Evolutionary conservation across 768 basidiomycete genomes (phyloP), one percentile per base, ranked within the genome.

Genomic region (Pisolithus orientalis): DNA sequence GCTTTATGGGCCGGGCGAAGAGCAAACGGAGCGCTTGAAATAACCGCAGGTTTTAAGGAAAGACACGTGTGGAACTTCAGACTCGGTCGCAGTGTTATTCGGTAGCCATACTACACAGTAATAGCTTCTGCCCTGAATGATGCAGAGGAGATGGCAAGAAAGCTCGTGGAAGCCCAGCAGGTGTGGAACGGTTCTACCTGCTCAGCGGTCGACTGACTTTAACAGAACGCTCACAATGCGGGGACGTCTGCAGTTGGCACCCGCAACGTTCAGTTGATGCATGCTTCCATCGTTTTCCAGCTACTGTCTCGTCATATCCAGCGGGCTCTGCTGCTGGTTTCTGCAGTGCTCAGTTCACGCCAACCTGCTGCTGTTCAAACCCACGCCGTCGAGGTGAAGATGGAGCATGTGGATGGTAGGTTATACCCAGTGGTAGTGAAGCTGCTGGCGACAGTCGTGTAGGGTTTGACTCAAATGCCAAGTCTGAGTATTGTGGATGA

Each of bases 371-470:
- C 31, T 10, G 31, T 59, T 24, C 42, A 40, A 49, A 55, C 32
- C 16, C n/a, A 60, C 28, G 40, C 17, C 62, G 51, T n/a, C n/a
- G 71, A 70, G 64, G 54, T 64, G 16, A 68, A 62, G 40, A 71
- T 73, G 54, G 75, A 77, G 50, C 72, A 77, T 16, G 76, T 85
- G 4, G 87, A 92, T 56, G 76, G 75, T 24, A 79, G 88, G 47
- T 71, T 87, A n/a, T 90, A 82, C 62, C 91, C 92, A 6, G 92
- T 89, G 0, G 75, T 95, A 7, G 86, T 96, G 65, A 95, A 95
- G 68, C 72, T 90, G 9, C 80, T 91, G 40, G 94, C 96, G 67
- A 85, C 88, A 2, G 78, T 91, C 31, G 68, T 95, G 17, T 91
- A 95, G 70, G 87, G 85, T 62, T 71, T 96, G 43, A 80, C 82